Base-by-base conservation (phyloP, 768 basidiomycete species). In the Mycena venus region DNA sequence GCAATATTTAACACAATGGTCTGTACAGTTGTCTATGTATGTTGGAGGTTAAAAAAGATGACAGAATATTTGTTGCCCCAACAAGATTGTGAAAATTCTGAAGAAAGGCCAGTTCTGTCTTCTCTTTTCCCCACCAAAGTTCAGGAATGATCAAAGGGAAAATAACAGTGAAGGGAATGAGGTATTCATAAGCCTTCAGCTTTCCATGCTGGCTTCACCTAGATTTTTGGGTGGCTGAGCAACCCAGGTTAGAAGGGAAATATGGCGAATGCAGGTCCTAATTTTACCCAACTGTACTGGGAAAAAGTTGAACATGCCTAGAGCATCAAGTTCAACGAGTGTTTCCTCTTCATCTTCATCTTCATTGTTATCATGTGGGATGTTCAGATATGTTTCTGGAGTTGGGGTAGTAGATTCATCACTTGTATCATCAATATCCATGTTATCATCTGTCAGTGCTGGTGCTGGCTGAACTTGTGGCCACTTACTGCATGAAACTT, bases 151-250 rank as follows among this genome's bases (percentile, higher is more conserved):
- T 74, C 5, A 85, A 66, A 2, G 82, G 82, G 31, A 84, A 80
- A 23, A 83, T 78, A 5, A 67, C 68, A 17, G 75, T 79, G 58
- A 82, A 84, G 7, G 83, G 77, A 12, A 67, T 73, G 21, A 82
- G 75, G 32, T 72, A 81, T 60, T 84, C 73, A 69, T 82, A 70
- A 29, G 82, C 82, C 65, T 84, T 84, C 8, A 85, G 77, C 55
- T 84, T 84, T n/a, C 82, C 82, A 74, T 84, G 83, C 47, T 74
- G 12, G 72, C 38, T 44, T 84, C 80, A 15, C 84, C 83, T 53
- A 84, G 75, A 71, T 84, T 84, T 12, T 4, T 72, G 21, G 84
- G 84, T 58, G 78, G 82, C 1, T 77, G 75, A 23, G 78, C 66
- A 29, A 81, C 73, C 49, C 80, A 81, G 25, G 47, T 29, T 40